Percentiles rank a stretch among this genome's conserved stretches.
phyloP scores from a whole-genome alignment of 2,329 filamentous ascomycete genomes.

The Akanthomyces uredinophilus region DNA sequence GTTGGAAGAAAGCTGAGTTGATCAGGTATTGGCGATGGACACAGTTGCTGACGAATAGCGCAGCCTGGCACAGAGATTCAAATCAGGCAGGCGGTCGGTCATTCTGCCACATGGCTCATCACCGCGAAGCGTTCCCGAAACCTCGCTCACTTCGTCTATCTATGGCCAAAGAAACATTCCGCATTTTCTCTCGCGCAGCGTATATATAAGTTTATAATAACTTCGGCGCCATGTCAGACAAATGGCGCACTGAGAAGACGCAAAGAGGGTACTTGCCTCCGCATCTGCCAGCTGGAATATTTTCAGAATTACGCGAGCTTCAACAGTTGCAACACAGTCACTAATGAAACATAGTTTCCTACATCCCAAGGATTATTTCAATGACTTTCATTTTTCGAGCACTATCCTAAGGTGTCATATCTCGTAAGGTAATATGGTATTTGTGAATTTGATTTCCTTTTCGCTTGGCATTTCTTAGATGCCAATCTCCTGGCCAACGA shows the following conservation, averaged over 20 bases:
- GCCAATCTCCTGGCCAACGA: not conserved
- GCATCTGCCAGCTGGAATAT: no score
- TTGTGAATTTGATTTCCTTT: not conserved
- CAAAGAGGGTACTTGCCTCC: no score
- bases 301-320: no score
- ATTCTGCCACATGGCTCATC: not conserved
- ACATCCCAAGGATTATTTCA: no score
- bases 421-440: not conserved
- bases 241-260: no score
- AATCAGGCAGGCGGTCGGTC: constrained; percentile 3
- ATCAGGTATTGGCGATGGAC: not conserved
- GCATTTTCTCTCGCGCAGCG: no score
- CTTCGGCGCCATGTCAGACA: no score
- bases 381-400: not conserved
- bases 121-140: not conserved
- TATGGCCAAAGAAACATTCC: no score
- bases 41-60: constrained; percentile 12
- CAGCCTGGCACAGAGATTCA: not conserved
- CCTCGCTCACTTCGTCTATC: no score
- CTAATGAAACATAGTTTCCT: no score
- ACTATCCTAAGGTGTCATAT: not conserved
- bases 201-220: no score
- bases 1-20: not conserved
- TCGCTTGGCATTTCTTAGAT: not conserved
- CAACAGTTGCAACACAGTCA: no score